phyloP scores from a whole-genome alignment of 257 asterid genomes.

The Forsythia viridissima region DNA sequence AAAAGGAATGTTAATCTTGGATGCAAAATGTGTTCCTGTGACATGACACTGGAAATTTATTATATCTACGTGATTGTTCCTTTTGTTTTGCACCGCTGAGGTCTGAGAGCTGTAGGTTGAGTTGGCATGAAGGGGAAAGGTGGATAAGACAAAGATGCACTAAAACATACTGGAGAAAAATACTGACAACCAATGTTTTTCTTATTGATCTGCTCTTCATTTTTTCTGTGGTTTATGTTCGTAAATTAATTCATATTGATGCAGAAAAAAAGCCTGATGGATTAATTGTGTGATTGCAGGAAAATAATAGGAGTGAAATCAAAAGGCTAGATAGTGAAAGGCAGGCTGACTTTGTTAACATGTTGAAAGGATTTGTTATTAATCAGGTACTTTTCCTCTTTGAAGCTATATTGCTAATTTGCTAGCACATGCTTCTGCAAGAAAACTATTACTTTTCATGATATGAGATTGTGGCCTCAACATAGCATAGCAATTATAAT shows the following conservation, averaged over 20 bases:
- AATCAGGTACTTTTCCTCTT: constrained; percentile 62
- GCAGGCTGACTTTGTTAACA: constrained; percentile 64
- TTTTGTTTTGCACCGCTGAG: background rate
- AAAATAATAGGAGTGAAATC: constrained; percentile 76
- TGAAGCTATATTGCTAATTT: constrained; percentile 11
- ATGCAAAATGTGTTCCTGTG: background rate
- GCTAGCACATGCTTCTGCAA: background rate
- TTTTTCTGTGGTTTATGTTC: constrained; percentile 13
- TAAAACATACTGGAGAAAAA: background rate
- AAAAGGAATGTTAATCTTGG: background rate
- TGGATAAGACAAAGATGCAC: background rate
- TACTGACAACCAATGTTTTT: background rate
- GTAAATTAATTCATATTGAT: constrained; percentile 6
- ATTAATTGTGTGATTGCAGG: constrained; percentile 55
- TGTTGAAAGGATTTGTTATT: constrained; percentile 83
- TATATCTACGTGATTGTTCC: background rate
- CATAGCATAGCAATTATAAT: background rate
- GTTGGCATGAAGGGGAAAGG: constrained; percentile 7
- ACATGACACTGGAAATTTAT: constrained; percentile 3
- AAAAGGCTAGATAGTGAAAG: constrained; percentile 85
- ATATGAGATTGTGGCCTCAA: background rate
- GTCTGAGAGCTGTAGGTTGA: background rate
- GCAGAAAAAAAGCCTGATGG: background rate
- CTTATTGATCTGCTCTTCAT: background rate
- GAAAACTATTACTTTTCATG: background rate